These are phyloP conservation scores for Achaetomium macrosporum DNA, from an alignment of 2,329 filamentous ascomycete genomes.

Conservation along the genomic window DNA sequence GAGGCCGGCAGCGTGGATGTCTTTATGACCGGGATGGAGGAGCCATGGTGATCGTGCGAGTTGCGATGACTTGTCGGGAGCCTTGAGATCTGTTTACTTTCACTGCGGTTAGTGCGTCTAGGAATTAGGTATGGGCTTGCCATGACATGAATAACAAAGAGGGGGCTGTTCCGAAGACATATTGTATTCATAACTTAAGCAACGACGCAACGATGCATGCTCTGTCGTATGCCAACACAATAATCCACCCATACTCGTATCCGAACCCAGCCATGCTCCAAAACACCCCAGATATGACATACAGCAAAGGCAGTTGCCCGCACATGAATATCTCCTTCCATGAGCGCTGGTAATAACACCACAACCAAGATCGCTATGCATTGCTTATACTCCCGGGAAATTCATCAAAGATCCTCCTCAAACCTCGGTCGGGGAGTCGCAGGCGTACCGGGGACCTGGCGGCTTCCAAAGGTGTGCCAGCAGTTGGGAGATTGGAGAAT, in stretches of 20 bases:
- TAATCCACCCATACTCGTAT: not conserved
- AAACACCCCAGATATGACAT: not conserved
- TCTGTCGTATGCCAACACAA: not conserved
- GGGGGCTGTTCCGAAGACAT: no score
- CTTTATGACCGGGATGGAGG: conserved; percentile 7
- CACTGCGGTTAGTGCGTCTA: no score
- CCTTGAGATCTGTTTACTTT: not conserved
- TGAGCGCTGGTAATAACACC: not conserved
- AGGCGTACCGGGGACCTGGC: conserved; percentile 21
- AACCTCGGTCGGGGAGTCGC: conserved; percentile 22
- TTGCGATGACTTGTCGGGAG: not conserved
- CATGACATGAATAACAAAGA: no score
- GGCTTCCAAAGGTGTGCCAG: conserved; percentile 61
- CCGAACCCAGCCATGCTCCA: not conserved
- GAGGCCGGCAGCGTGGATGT: conserved; percentile 2
- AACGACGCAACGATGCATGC: not conserved
- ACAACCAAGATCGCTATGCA: conserved; percentile 2
- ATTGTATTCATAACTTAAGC: no score
- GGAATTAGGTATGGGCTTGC: no score
- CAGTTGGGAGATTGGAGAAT: conserved; percentile 70
- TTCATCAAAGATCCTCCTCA: conserved; percentile 14
- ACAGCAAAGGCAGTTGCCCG: no score
- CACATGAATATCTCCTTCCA: not conserved
- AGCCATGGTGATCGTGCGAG: not conserved
- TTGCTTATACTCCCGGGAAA: not conserved